phyloP scores from a whole-genome alignment of 768 basidiomycete genomes.

The Ramaria rubella region DNA sequence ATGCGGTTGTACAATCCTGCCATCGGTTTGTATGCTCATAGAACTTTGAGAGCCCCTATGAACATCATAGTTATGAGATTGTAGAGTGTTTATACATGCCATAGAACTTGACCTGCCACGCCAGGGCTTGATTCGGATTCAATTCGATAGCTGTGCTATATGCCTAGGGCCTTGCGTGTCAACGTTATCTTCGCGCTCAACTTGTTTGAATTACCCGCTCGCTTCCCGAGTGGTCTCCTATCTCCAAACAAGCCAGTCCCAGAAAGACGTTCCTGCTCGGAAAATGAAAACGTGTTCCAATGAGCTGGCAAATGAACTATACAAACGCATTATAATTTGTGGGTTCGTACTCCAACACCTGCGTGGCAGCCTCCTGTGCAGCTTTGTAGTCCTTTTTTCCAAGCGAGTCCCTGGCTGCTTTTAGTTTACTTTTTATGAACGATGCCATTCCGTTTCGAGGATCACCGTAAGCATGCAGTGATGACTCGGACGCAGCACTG shows the following conservation, averaged over 20 bases:
- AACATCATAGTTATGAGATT: slow-evolving; percentile 12
- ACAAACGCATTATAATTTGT: slow-evolving; percentile 86
- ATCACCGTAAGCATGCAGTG: not conserved
- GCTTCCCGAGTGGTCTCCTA: slow-evolving; percentile 63
- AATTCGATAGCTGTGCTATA: slow-evolving; percentile 71
- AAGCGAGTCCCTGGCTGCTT: slow-evolving; percentile 69
- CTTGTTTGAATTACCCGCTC: slow-evolving; percentile 65
- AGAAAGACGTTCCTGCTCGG: slow-evolving; percentile 72
- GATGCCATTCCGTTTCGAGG: slow-evolving; percentile 15
- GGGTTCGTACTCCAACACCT: slow-evolving; percentile 68
- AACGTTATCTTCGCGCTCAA: not conserved
- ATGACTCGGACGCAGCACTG: too few relatives aligned
- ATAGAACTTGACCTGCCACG: slow-evolving; percentile 67
- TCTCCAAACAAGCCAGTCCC: slow-evolving; percentile 71
- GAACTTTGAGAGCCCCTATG: slow-evolving; percentile 63
- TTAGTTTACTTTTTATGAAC: slow-evolving; percentile 68
- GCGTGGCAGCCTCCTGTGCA: slow-evolving; percentile 60
- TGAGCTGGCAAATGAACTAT: not conserved
- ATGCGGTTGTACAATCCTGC: slow-evolving; percentile 47
- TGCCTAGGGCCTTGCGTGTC: slow-evolving; percentile 37
- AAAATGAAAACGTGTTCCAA: slow-evolving; percentile 4
- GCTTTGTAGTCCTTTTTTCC: slow-evolving; percentile 64
- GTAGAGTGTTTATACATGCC: slow-evolving; percentile 2
- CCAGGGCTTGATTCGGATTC: slow-evolving; percentile 65
- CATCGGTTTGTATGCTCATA: slow-evolving; percentile 61